Percentiles rank a stretch among this genome's conserved stretches.
phyloP scores from a whole-genome alignment of 371 early-diverging fungal genomes.

The Vairimorpha ceranae region DNA sequence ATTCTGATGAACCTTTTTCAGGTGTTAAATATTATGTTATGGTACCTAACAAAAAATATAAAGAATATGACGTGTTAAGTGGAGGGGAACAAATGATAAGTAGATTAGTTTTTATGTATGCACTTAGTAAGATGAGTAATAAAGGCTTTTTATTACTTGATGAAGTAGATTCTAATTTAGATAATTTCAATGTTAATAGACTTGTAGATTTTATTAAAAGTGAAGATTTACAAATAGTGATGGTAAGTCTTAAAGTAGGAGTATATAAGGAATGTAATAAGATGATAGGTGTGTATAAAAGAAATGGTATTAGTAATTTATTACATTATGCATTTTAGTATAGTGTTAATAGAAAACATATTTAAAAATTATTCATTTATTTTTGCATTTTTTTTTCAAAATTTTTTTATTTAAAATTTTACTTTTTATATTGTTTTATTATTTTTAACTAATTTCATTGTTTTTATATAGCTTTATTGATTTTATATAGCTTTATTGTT shows the following conservation, averaged over 20 bases:
- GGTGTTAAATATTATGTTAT: conserved; percentile 92
- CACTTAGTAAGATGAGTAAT: conserved; percentile 68
- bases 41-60: conserved; percentile 96
- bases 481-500: no score
- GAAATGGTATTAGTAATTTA: conserved; percentile 17
- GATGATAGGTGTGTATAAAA: conserved; percentile 82
- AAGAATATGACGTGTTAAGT: conserved; percentile 91
- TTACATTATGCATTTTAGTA: conserved; percentile 34
- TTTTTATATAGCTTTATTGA: no score
- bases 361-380: no score
- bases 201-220: conserved; percentile 77
- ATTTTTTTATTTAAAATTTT: no score
- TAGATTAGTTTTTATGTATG: conserved; percentile 86
- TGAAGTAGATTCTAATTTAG: conserved; percentile 97
- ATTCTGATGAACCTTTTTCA: conserved; percentile 82
- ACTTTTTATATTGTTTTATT: no score
- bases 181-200: conserved; percentile 83
- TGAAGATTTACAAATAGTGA: conserved; percentile 74
- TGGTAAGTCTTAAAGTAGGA: conserved; percentile 85
- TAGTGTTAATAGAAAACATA: no score
- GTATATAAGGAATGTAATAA: conserved; percentile 85
- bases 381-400: no score
- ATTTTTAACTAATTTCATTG: no score
- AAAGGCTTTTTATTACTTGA: conserved; percentile 97
- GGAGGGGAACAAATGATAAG: conserved; percentile 98